Evolutionary conservation across 2,329 filamentous ascomycete genomes (phyloP).

Genomic region (Rutstroemia sp.): DNA sequence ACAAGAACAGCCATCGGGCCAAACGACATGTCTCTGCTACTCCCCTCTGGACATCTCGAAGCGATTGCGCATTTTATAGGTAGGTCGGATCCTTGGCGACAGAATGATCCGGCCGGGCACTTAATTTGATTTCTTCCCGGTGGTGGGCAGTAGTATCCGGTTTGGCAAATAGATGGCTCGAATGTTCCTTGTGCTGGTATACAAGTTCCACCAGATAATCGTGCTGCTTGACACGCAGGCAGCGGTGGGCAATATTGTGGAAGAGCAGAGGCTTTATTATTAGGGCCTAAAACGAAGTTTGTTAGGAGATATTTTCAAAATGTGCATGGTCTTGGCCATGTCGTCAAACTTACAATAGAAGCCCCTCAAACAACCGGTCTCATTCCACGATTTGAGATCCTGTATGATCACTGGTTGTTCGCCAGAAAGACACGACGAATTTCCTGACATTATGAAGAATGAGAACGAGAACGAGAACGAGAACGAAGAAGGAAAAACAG

Average conservation of each 20-base stretch:
- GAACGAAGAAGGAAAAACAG: neutral
- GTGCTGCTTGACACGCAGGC: slow-evolving; percentile 12
- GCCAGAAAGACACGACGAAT: slow-evolving; percentile 6
- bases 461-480: neutral
- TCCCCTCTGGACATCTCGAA: slow-evolving; percentile 39
- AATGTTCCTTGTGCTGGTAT: slow-evolving; percentile 25
- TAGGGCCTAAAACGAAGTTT: neutral
- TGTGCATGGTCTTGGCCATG: neutral
- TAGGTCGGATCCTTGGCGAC: slow-evolving; percentile 40
- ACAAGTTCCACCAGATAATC: slow-evolving; percentile 16
- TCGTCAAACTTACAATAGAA: slow-evolving; percentile 5
- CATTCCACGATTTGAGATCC: slow-evolving; percentile 2
- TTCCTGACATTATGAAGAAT: neutral
- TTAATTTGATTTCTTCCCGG: slow-evolving; percentile 33
- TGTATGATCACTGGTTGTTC: slow-evolving; percentile 2
- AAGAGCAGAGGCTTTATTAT: slow-evolving; percentile 7
- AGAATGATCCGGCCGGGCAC: slow-evolving; percentile 44
- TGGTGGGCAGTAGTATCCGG: slow-evolving; percentile 42
- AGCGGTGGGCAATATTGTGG: slow-evolving; percentile 24
- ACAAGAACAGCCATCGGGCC: slow-evolving; percentile 16
- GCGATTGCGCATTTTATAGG: slow-evolving; percentile 41
- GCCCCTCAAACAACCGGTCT: neutral
- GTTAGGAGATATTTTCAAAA: neutral
- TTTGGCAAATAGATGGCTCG: slow-evolving; percentile 44
- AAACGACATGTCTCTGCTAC: slow-evolving; percentile 32